Percentiles rank a stretch among this genome's conserved stretches.
Conservation (phyloP, 2,329 filamentous ascomycete genomes). For the Cladosporium sp. region DNA sequence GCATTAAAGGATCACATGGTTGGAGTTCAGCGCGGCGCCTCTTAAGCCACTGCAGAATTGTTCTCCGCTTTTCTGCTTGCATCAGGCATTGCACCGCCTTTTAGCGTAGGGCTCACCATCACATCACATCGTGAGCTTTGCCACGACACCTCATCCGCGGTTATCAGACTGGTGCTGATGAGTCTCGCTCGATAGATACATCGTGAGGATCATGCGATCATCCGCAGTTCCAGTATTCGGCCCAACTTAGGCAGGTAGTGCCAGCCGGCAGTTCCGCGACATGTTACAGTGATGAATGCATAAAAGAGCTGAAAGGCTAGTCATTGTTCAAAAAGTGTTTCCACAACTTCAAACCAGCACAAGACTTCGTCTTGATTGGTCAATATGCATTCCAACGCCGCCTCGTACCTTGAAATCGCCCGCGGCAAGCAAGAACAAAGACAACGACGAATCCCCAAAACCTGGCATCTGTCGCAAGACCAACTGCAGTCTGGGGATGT, state of each 20-base stretch:
- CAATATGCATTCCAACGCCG: neutral
- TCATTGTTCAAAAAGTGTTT: no score
- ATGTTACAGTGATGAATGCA: neutral
- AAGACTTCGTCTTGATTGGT: neutral
- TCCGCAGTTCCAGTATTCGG: no score
- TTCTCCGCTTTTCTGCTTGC: neutral
- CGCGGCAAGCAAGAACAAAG: conserved; percentile 15
- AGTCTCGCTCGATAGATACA: neutral
- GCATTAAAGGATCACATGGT: neutral
- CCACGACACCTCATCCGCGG: neutral
- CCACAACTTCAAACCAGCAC: no score
- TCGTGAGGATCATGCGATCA: no score
- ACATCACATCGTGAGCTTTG: neutral
- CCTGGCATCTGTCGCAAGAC: conserved; percentile 13
- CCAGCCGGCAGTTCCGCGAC: neutral
- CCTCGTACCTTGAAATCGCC: conserved; percentile 11
- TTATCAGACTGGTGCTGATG: neutral
- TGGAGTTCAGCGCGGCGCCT: no score
- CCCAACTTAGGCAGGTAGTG: neutral
- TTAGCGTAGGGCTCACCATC: neutral
- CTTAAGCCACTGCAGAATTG: neutral
- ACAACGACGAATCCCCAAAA: conserved; percentile 14
- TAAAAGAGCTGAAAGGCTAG: neutral
- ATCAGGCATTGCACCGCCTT: neutral
- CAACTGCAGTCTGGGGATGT: conserved; percentile 28